Evolutionary conservation across 108 stramenopile genomes (phyloP).

Genomic region (Chaetoceros tenuissimus): DNA sequence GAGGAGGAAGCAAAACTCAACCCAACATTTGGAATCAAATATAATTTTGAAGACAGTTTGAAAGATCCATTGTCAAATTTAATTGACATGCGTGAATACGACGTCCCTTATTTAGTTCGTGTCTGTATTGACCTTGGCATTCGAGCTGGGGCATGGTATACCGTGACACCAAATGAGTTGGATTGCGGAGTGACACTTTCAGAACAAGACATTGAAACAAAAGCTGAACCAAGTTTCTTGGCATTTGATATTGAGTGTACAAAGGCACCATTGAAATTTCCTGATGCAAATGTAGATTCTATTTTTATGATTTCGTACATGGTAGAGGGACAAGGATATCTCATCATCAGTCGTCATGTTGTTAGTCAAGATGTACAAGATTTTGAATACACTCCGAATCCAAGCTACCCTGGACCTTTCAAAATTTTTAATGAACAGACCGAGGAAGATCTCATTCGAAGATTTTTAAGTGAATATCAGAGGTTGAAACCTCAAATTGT

Average conservation of each 20-base stretch:
- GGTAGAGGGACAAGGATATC: conserved; percentile 88
- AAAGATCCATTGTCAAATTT: conserved; percentile 61
- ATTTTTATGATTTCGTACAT: conserved; percentile 99
- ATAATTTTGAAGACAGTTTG: conserved; percentile 9
- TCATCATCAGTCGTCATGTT: conserved; percentile 83
- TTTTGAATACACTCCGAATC: conserved; percentile 98
- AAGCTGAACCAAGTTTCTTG: conserved; percentile 87
- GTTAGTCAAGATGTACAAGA: conserved; percentile 90
- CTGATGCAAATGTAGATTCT: conserved; percentile 88
- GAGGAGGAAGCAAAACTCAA: conserved; percentile 5
- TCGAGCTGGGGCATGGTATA: conserved; percentile 96
- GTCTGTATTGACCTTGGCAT: conserved; percentile 87
- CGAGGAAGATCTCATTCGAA: conserved; percentile 69
- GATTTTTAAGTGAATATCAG: conserved; percentile 84
- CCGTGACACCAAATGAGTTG: conserved; percentile 41
- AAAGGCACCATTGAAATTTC: conserved; percentile 98
- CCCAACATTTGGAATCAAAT: conserved; percentile 16
- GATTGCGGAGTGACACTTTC: conserved; percentile 44
- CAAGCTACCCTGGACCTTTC: conserved; percentile 95
- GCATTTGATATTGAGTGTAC: conserved; percentile 99
- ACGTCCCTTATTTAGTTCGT: conserved; percentile 92
- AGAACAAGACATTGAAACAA: conserved; percentile 82
- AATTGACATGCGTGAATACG: conserved; percentile 92
- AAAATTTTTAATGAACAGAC: conserved; percentile 87
- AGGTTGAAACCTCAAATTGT: conserved; percentile 88